Percentiles rank a stretch among this genome's conserved stretches.
Evolutionary conservation across 2,329 filamentous ascomycete genomes (phyloP).

Genomic region (Shiraia bambusicola): DNA sequence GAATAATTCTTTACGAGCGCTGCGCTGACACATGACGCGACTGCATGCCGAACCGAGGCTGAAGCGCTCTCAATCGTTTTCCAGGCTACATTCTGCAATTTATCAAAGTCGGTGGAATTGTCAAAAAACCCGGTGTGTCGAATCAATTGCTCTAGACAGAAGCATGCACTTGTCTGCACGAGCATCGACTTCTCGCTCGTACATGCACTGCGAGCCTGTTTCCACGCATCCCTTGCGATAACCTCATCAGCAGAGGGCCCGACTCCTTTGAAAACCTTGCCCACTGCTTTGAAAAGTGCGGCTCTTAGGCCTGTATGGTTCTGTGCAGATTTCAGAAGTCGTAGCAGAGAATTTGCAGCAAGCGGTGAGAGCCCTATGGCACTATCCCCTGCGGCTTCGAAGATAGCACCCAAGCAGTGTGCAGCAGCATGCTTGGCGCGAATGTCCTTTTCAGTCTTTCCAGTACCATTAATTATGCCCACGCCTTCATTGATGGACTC

Average conservation of each 20-base stretch:
- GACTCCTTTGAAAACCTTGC: conserved; percentile 75
- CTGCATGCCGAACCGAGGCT: conserved; percentile 76
- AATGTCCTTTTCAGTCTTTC: conserved; percentile 75
- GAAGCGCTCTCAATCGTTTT: conserved; percentile 82
- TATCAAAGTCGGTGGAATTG: conserved; percentile 87
- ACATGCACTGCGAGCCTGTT: conserved; percentile 77
- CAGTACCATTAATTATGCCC: conserved; percentile 65
- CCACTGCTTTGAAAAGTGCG: conserved; percentile 72
- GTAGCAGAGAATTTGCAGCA: conserved; percentile 70
- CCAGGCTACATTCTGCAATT: conserved; percentile 76
- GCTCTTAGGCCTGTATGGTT: conserved; percentile 81
- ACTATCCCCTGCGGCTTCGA: conserved; percentile 89
- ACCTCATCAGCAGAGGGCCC: conserved; percentile 77
- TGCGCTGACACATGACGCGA: conserved; percentile 80
- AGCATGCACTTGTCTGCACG: conserved; percentile 76
- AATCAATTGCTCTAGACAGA: conserved; percentile 73
- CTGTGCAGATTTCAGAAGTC: conserved; percentile 75
- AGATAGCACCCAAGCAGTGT: conserved; percentile 83
- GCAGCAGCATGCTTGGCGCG: conserved; percentile 84
- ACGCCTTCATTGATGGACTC: conserved; percentile 92
- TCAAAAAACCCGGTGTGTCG: conserved; percentile 78
- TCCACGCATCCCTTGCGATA: conserved; percentile 89
- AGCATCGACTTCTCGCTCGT: conserved; percentile 79
- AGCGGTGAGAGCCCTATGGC: conserved; percentile 80
- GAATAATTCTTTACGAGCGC: conserved; percentile 81